phyloP scores from a whole-genome alignment of 2,329 filamentous ascomycete genomes.

The Talaromyces sp. region DNA sequence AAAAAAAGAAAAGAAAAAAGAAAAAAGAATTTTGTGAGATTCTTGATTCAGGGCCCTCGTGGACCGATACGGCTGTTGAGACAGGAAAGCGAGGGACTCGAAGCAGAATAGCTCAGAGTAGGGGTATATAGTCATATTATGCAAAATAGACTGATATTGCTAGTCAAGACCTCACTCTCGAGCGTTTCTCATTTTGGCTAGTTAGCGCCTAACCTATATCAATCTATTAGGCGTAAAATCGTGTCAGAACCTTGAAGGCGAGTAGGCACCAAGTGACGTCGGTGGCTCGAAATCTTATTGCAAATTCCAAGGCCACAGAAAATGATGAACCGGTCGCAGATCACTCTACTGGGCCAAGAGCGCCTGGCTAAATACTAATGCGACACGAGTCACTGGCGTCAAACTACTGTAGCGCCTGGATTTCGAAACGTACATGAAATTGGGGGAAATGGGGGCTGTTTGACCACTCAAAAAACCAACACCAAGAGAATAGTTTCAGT shows the following conservation, averaged over 20 bases:
- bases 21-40: conserved; percentile 30
- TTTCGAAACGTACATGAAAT: neutral
- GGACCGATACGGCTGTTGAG: conserved; percentile 27
- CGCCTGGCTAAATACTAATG: neutral
- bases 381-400: neutral
- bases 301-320: neutral
- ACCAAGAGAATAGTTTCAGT: neutral
- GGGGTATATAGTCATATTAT: too few relatives aligned
- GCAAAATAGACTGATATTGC: too few relatives aligned
- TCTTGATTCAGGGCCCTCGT: conserved; percentile 33
- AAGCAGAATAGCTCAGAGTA: too few relatives aligned
- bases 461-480: neutral
- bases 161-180: too few relatives aligned
- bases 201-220: too few relatives aligned
- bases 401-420: neutral
- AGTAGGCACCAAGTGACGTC: neutral
- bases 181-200: too few relatives aligned
- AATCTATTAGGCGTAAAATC: too few relatives aligned
- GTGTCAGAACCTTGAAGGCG: too few relatives aligned
- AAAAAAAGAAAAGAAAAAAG: conserved; percentile 25
- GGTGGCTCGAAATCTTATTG: neutral
- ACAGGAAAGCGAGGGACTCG: too few relatives aligned
- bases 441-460: neutral
- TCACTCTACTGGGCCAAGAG: neutral
- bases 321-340: too few relatives aligned